phyloP scores from a whole-genome alignment of 768 basidiomycete genomes.

The Multifurca ochricompacta region DNA sequence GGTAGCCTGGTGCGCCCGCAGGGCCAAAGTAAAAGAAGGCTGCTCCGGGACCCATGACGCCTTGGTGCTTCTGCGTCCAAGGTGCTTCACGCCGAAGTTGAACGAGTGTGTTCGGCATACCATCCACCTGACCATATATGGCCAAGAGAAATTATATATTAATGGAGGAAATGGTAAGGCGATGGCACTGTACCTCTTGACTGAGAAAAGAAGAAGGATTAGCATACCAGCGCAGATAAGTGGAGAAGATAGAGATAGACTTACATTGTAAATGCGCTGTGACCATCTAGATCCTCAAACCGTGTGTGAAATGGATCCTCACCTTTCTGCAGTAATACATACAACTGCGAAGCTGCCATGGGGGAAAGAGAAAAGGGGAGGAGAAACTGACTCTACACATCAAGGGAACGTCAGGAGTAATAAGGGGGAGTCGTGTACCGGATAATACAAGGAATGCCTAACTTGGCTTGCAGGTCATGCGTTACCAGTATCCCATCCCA shows the following conservation, averaged over 20 bases:
- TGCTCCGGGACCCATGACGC: slow-evolving; percentile 73
- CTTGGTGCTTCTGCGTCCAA: slow-evolving; percentile 62
- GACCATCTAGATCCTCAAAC: slow-evolving; percentile 57
- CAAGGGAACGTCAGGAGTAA: not conserved
- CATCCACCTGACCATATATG: slow-evolving; percentile 37
- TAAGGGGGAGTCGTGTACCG: not conserved
- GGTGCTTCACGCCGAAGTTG: slow-evolving; percentile 54
- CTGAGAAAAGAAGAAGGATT: slow-evolving; percentile 11
- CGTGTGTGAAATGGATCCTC: slow-evolving; percentile 50
- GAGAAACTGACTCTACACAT: not conserved
- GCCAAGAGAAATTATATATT: not conserved
- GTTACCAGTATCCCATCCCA: not conserved
- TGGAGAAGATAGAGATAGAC: slow-evolving; percentile 23
- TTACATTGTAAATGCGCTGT: slow-evolving; percentile 62
- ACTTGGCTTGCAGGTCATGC: slow-evolving; percentile 7
- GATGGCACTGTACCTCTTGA: slow-evolving; percentile 11
- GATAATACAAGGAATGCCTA: slow-evolving; percentile 21
- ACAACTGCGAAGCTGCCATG: slow-evolving; percentile 31
- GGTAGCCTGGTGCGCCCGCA: slow-evolving; percentile 46
- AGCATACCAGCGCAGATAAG: not conserved
- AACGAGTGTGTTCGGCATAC: slow-evolving; percentile 53
- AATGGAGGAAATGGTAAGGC: not conserved
- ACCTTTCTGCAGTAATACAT: slow-evolving; percentile 58
- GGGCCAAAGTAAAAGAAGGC: slow-evolving; percentile 75
- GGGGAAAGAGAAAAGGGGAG: slow-evolving; percentile 13